These are phyloP conservation scores for Linanthus parryae DNA, from an alignment of 148 eudicot species.

Conservation along the genomic window DNA sequence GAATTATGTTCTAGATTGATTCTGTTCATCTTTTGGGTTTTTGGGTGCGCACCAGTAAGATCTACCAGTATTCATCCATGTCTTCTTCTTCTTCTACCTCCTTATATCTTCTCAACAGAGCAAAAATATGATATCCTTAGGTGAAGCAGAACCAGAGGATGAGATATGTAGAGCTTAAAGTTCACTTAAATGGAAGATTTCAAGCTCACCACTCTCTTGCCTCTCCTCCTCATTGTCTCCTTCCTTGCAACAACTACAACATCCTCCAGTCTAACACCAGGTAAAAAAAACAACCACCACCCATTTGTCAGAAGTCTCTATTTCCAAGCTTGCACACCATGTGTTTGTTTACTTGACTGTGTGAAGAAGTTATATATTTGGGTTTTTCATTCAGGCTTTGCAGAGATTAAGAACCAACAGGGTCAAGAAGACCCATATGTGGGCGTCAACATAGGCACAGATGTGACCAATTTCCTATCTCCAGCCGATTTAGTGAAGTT, in stretches of 20 bases:
- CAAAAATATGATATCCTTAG: no score
- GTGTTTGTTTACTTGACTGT: background rate
- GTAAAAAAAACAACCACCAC: slow-evolving; percentile 4
- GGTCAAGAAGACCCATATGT: slow-evolving; percentile 52
- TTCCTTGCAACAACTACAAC: slow-evolving; percentile 8
- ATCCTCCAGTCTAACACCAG: slow-evolving; percentile 14
- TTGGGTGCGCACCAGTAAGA: no score
- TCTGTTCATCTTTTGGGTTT: no score
- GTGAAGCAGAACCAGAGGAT: no score
- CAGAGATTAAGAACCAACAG: slow-evolving; percentile 44
- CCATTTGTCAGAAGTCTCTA: background rate
- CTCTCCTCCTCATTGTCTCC: slow-evolving; percentile 25
- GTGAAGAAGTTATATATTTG: background rate
- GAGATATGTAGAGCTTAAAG: slow-evolving; percentile 35
- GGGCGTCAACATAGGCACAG: slow-evolving; percentile 81
- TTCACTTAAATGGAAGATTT: slow-evolving; percentile 55
- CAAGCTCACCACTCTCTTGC: slow-evolving; percentile 24
- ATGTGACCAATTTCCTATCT: slow-evolving; percentile 49
- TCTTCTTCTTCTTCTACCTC: no score
- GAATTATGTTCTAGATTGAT: no score
- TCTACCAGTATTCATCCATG: no score
- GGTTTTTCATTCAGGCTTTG: slow-evolving; percentile 11
- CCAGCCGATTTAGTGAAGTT: slow-evolving; percentile 58
- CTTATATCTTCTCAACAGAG: no score
- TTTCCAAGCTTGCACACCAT: background rate